phyloP scores from a whole-genome alignment of 768 basidiomycete species.

The Rhizopogon sp. region DNA sequence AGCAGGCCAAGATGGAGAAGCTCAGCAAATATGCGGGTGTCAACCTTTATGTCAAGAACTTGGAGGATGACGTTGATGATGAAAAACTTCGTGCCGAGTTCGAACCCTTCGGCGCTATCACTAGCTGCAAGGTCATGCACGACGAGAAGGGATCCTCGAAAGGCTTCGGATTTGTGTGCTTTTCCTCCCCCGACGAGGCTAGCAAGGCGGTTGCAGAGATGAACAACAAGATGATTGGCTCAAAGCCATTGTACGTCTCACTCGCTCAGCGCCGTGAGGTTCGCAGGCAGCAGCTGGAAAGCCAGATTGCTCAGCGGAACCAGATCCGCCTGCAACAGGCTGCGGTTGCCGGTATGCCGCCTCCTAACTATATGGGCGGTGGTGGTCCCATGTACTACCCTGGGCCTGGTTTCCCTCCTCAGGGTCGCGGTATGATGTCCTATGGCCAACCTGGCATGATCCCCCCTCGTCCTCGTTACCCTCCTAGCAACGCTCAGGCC shows the following conservation, averaged over 20 bases:
- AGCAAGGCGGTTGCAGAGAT: conserved; percentile 99
- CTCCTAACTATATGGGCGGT: conserved; percentile 34
- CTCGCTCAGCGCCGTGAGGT: conserved; percentile 98
- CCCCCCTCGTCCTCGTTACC: conserved; percentile 83
- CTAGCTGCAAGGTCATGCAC: conserved; percentile 98
- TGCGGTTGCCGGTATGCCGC: conserved; percentile 76
- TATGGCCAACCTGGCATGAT: conserved; percentile 87
- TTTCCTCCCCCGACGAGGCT: conserved; percentile 96
- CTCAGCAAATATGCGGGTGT: conserved; percentile 97
- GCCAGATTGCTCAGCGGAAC: conserved; percentile 97
- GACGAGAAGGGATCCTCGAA: conserved; percentile 92
- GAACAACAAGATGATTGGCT: conserved; percentile 99
- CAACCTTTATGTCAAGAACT: conserved; percentile 99
- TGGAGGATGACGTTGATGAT: conserved; percentile 97
- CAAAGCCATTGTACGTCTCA: conserved; percentile 97
- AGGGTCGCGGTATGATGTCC: conserved; percentile 59
- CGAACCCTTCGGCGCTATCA: conserved; percentile 94
- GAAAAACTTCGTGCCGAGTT: conserved; percentile 96
- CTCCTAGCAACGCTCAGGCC: conserved; percentile 63
- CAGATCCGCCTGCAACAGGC: conserved; percentile 97
- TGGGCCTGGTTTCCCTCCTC: conserved; percentile 75
- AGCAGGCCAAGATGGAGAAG: conserved; percentile 96
- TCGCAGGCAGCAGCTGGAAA: conserved; percentile 96
- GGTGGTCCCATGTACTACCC: conserved; percentile 62
- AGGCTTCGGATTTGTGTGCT: conserved; percentile 99